Evolutionary conservation across 225 moss, liverwort and hornwort species (phyloP), one percentile per base, ranked within the genome.

Genomic region (Bryoerythrophyllum caledonicum): DNA sequence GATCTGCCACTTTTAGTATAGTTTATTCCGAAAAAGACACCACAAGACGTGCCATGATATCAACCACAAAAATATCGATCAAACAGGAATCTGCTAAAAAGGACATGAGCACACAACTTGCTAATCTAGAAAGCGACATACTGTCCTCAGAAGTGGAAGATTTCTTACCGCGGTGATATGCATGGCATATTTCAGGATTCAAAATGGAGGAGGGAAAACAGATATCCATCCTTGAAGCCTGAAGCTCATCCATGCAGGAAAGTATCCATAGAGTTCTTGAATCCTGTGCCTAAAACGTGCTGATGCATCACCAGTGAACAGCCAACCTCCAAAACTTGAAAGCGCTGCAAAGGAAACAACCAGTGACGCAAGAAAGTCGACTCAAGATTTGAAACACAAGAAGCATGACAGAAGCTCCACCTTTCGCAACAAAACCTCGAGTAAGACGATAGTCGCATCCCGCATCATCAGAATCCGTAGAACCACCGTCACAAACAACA

Each of bases 351-450:
- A 17, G 59, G 58, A 35, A 60, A 76, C 34, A 67, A 49, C 49
- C 35, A 68, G 24, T 26, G 25, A 52, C 8, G 11, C 56, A 72
- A 57, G 63, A 51, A 72, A 76, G 72, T 56, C 61, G 41, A 62
- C 79, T 27, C 49, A 20, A 54, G 63, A 67, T 17, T 48, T 24
- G 30, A 56, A 72, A 58, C 67, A n/a, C 37, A 15, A 60, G n/a
- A 60, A 57, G 63, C 41, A 51, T 57, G 57, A 14, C 41, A 23
- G 63, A 56, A 79, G 55, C 72, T 46, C 43, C 58, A 56, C 30
- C 66, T 60, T 55, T 67, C 63, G 62, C 44, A 56, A 30, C 72
- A 72, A 64, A 17, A 24, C 17, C 76, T 60, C 30, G 27, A 79
- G 65, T 58, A 51, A 38, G 12, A 61, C 59, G 54, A 7, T 68